Evolutionary conservation across 805 yeast genomes (phyloP), one percentile per base, ranked within the genome.

Genomic region (Wickerhamiella cacticola): DNA sequence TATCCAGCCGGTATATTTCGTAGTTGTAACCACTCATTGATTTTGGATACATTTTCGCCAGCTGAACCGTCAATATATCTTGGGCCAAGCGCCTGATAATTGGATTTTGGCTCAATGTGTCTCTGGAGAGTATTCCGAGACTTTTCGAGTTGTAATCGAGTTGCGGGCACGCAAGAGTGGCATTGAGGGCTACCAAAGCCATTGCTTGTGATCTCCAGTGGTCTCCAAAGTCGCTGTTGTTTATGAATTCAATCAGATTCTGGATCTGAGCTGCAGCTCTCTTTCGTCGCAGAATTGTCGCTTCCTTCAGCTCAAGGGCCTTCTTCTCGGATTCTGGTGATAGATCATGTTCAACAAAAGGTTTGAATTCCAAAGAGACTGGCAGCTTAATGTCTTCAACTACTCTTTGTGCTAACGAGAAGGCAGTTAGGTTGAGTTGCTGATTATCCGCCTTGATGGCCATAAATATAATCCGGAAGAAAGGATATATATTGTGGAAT

Each of bases 381-480:
- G 15, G 70, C 64, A 12, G 76, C 58, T 2, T 66, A 64, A 9
- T 63, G 16, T 35, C 47, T 22, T 35, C 47, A 8, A 35, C 28
- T 1, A 48, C 46, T n/a, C 25, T 15, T 21, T 40, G 61, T 49
- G 78, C 72, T 2, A 81, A 64, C 21, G 66, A 66, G 51, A 75
- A 73, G 0, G 89, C 83, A 24, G 71, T 53, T 1, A 66, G 66
- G 34, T 73, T 73, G 5, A 83, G 75, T 15, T 75, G 72, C 9
- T 67, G 59, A 48, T 79, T 75, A 48, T 80, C 83, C 15, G 79
- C 62, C 6, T 64, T 63, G 48, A 80, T 65, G 44, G 89, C 79
- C 23, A 64, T 76, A 72, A 36, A 84, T 58, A 15, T 79, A 56
- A 15, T 62, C 63, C 15, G 77, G 67, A 51, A n/a, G 23, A 75